A percentile compares a stretch with the other conserved stretches of the same genome.
These are phyloP conservation scores for Apophysomyces elegans DNA, from an alignment of 371 early-diverging fungal species.

Conservation along the genomic window DNA sequence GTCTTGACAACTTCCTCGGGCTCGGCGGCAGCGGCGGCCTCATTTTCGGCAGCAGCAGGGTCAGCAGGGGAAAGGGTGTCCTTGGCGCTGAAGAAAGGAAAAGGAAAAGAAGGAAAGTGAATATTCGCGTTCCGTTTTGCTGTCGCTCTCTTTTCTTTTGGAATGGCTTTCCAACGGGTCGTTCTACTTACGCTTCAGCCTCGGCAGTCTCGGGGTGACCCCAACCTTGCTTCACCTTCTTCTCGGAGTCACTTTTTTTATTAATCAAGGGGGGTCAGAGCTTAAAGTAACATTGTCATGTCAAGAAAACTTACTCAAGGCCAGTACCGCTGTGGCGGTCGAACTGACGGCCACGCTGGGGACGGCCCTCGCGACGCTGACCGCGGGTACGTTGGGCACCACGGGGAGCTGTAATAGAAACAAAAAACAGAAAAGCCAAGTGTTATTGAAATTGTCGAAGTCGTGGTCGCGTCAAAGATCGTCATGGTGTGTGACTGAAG, in stretches of 20 bases:
- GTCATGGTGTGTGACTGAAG: neutral
- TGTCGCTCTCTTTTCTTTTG: neutral
- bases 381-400: slow-evolving; percentile 50
- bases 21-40: slow-evolving; percentile 45
- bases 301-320: slow-evolving; percentile 51
- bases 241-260: slow-evolving; percentile 66
- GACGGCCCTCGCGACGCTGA: slow-evolving; percentile 57
- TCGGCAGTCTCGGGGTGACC: slow-evolving; percentile 63
- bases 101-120: slow-evolving; percentile 3
- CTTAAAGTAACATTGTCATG: neutral
- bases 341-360: slow-evolving; percentile 65
- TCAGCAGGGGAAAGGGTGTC: slow-evolving; percentile 39
- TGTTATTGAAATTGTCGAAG: slow-evolving; percentile 5
- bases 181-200: slow-evolving; percentile 44
- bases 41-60: slow-evolving; percentile 52
- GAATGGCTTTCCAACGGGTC: neutral
- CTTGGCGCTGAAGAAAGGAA: slow-evolving; percentile 25
- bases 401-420: slow-evolving; percentile 40
- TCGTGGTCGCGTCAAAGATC: slow-evolving; percentile 19
- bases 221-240: slow-evolving; percentile 86
- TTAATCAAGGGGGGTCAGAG: neutral
- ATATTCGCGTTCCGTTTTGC: neutral
- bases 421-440: slow-evolving; percentile 17
- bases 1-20: slow-evolving; percentile 78
- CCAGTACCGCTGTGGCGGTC: slow-evolving; percentile 86